Evolutionary conservation across 2,329 filamentous ascomycete genomes (phyloP).

Genomic region (Cytospora piceae): DNA sequence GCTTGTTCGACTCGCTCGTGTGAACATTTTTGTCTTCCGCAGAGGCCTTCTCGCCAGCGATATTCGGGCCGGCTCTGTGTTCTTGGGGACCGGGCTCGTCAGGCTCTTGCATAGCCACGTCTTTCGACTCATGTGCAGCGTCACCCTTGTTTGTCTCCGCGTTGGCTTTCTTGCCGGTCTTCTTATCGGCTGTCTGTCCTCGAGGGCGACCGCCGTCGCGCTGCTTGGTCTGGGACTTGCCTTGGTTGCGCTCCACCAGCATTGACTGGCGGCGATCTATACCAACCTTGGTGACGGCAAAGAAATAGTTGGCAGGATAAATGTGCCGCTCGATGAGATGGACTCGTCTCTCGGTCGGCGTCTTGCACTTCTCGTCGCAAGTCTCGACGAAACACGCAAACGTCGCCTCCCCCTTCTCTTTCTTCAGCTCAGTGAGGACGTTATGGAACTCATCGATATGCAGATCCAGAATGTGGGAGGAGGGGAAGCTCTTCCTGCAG

Average conservation of each 20-base stretch:
- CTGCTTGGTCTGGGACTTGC: slow-evolving; percentile 49
- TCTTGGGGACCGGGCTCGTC: neutral
- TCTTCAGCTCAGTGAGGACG: slow-evolving; percentile 70
- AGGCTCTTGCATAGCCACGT: slow-evolving; percentile 16
- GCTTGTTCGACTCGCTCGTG: neutral
- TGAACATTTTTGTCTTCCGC: neutral
- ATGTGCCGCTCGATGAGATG: slow-evolving; percentile 94
- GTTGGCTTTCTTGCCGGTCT: slow-evolving; percentile 24
- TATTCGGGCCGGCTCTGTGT: neutral
- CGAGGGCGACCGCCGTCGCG: slow-evolving; percentile 25
- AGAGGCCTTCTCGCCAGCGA: neutral
- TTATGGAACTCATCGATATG: slow-evolving; percentile 95
- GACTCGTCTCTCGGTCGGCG: slow-evolving; percentile 79
- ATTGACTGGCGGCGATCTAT: slow-evolving; percentile 84
- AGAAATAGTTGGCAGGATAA: slow-evolving; percentile 89
- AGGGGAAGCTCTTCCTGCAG: slow-evolving; percentile 87
- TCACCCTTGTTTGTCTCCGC: neutral
- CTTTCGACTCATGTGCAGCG: neutral
- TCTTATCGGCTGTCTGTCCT: slow-evolving; percentile 38
- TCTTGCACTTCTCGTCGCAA: slow-evolving; percentile 83
- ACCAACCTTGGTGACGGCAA: slow-evolving; percentile 84
- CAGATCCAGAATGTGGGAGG: slow-evolving; percentile 74
- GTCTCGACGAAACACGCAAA: slow-evolving; percentile 89
- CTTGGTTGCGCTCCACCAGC: slow-evolving; percentile 57
- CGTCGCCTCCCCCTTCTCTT: slow-evolving; percentile 69